Evolutionary conservation across 2,329 filamentous ascomycete species (phyloP), one percentile per base, ranked within the genome.

Genomic region (Penicillium sp.): DNA sequence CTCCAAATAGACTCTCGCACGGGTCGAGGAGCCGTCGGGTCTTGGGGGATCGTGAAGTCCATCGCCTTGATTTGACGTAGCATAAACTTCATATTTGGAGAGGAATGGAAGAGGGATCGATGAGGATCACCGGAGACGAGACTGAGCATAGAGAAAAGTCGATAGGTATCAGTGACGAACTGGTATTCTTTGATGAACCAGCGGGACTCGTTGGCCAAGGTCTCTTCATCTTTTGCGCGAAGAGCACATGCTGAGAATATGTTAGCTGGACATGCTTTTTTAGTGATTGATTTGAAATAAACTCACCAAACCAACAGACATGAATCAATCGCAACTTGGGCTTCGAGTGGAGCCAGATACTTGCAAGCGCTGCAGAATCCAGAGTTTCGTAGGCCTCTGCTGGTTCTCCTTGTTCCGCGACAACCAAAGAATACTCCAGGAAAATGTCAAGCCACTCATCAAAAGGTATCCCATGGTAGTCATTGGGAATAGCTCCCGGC

Each of bases 31-130:
- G 24, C 24, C 24, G 5, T 27, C 8, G 63, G 44, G 13, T 82
- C 78, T 2, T 79, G 77, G 2, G 75, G 78, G 43, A 88, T 78
- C 3, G 89, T 79, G 59, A 83, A 88, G 72, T 99, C 94, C 78
- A 96, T 90, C 3, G 86, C 86, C 72, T 96, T 95, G 74, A 99
- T 90, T 74, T 96, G 91, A 4, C 94, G 87, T 54, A 97, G 81
- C 66, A 97, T 86, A 68, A 90, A 96, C 71, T 97, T 97, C 72
- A 96, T 92, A 18, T 88, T 87, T 0, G 91, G 87, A 0, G 90
- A 89, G 2, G 88, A 88, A 48, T 88, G 88, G 72, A 93, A 96
- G 79, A 88, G 63, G 2, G 74, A 75, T 52, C 69, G 71, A 24
- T 67, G 70, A 18, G 88, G 85, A 13, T 90, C 87, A 49, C 90